Percentiles rank a stretch among this genome's conserved stretches.
Conservation (phyloP, 805 yeast genomes). For the Wickerhamomyces silvicola region DNA sequence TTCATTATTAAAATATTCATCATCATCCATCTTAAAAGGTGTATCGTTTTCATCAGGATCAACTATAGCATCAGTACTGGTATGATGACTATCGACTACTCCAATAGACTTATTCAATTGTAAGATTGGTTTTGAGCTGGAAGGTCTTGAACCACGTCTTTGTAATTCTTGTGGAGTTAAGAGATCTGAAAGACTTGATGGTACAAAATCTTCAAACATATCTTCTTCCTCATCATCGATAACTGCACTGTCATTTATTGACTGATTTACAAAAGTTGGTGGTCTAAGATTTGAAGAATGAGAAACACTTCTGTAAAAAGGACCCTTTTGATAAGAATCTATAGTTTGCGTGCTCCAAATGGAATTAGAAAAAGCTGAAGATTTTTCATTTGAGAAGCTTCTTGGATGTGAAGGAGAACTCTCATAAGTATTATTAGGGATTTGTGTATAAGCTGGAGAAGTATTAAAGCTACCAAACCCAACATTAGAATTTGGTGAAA, state of each 20-base stretch:
- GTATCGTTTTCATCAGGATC: slow-evolving; percentile 25
- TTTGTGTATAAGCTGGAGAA: too few relatives aligned
- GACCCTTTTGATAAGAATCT: neutral
- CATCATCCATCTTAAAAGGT: slow-evolving; percentile 32
- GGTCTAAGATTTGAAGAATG: slow-evolving; percentile 15
- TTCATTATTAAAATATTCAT: too few relatives aligned
- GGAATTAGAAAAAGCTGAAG: slow-evolving; percentile 9
- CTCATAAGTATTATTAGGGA: too few relatives aligned
- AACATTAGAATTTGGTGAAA: neutral
- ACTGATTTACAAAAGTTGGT: neutral
- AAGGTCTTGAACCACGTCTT: slow-evolving; percentile 58
- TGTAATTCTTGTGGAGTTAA: slow-evolving; percentile 76
- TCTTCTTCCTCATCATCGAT: slow-evolving; percentile 28
- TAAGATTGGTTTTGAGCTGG: slow-evolving; percentile 14
- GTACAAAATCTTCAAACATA: slow-evolving; percentile 61
- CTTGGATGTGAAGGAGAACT: slow-evolving; percentile 9
- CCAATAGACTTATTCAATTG: slow-evolving; percentile 1
- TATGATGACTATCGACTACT: neutral
- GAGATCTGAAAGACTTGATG: slow-evolving; percentile 72
- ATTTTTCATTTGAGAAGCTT: slow-evolving; percentile 8
- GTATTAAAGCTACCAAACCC: too few relatives aligned
- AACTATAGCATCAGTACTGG: slow-evolving; percentile 4
- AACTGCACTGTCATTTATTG: slow-evolving; percentile 20
- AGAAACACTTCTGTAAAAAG: slow-evolving; percentile 12
- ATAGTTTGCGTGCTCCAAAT: slow-evolving; percentile 14